phyloP scores from a whole-genome alignment of 225 moss, liverwort and hornwort genomes.

The Rhytidiadelphus loreus region DNA sequence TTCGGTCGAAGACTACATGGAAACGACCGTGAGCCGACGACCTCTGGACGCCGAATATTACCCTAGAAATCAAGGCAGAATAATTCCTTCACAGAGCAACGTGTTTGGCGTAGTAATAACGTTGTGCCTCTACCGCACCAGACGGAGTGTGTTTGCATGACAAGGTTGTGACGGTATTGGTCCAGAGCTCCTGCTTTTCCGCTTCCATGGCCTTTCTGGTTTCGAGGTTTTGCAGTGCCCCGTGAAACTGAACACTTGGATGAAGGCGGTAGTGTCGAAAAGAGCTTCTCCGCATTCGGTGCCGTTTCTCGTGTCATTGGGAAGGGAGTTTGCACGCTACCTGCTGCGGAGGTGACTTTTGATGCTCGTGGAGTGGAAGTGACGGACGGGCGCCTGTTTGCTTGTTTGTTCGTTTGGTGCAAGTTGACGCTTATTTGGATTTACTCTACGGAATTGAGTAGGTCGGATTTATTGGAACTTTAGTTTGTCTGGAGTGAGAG shows the following conservation, averaged over 20 bases:
- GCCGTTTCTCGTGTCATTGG: neutral
- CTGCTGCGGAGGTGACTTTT: constrained; percentile 1
- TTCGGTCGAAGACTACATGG: fast-evolving
- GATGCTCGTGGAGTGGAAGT: neutral
- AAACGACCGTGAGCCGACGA: neutral
- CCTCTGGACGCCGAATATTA: neutral
- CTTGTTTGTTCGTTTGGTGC: neutral
- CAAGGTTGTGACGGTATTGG: neutral
- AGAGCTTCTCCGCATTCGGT: neutral
- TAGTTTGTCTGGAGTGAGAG: neutral
- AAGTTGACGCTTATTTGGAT: constrained; percentile 9
- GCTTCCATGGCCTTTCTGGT: neutral
- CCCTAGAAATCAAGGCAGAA: neutral
- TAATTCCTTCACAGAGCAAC: neutral
- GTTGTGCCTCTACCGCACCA: neutral
- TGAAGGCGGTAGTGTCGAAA: neutral
- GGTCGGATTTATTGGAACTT: neutral
- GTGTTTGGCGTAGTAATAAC: neutral
- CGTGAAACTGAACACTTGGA: neutral
- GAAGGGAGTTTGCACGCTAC: neutral
- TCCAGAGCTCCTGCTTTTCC: neutral
- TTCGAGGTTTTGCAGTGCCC: neutral
- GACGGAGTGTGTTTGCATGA: neutral
- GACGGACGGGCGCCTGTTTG: neutral
- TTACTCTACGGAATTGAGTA: constrained; percentile 1